Evolutionary conservation across 2,329 filamentous ascomycete genomes (phyloP).

Genomic region (Byssothecium circinans): DNA sequence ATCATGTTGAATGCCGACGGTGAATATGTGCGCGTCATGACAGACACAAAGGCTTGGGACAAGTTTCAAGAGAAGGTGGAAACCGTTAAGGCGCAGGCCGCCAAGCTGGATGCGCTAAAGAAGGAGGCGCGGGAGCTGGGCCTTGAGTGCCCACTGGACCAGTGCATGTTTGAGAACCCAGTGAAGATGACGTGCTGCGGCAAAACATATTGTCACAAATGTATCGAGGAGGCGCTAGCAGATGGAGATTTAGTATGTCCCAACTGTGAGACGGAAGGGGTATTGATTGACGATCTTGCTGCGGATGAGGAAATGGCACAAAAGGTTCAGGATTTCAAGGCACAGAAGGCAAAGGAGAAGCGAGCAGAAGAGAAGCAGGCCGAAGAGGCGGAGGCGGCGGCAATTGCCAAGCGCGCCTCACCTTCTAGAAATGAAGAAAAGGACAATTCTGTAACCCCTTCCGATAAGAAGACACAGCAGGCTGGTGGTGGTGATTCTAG

Average conservation of each 20-base stretch:
- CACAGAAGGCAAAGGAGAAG: slow-evolving; percentile 53
- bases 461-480: slow-evolving; percentile 24
- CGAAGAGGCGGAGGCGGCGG: slow-evolving; percentile 33
- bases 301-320: slow-evolving; percentile 75
- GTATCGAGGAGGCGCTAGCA: slow-evolving; percentile 98
- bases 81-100: slow-evolving; percentile 78
- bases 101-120: slow-evolving; percentile 73
- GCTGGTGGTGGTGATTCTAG: too few relatives aligned
- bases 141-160: slow-evolving; percentile 93
- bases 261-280: slow-evolving; percentile 84
- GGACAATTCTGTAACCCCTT: slow-evolving; percentile 26
- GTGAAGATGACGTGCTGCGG: slow-evolving; percentile 98
- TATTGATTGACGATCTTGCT: slow-evolving; percentile 88
- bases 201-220: slow-evolving; percentile 98
- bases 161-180: slow-evolving; percentile 96
- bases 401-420: slow-evolving; percentile 25
- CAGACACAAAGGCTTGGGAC: slow-evolving; percentile 95
- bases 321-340: slow-evolving; percentile 76
- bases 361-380: slow-evolving; percentile 42
- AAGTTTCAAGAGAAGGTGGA: slow-evolving; percentile 94
- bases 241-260: slow-evolving; percentile 98
- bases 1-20: slow-evolving; percentile 98
- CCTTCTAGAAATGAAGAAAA: too few relatives aligned
- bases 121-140: slow-evolving; percentile 87
- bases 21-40: slow-evolving; percentile 94